A percentile compares a stretch with the other conserved stretches of the same genome.
Conservation (phyloP, 192 early-diverging fungal genomes). For the Pecoramyces ruminantium region DNA sequence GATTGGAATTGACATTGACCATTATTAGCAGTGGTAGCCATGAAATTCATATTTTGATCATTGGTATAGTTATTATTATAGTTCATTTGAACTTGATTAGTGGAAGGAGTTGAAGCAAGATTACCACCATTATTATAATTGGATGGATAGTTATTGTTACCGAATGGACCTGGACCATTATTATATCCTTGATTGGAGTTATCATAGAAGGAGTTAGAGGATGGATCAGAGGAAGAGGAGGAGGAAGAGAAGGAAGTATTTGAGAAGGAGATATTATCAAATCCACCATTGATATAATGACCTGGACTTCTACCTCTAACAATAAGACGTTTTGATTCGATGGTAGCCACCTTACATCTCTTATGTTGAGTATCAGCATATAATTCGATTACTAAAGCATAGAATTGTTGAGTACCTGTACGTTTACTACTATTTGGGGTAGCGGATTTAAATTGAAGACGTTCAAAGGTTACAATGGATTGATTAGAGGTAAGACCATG, state of each 20-base stretch:
- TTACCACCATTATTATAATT: too few relatives aligned
- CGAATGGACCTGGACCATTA: too few relatives aligned
- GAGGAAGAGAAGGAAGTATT: too few relatives aligned
- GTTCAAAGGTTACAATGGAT: constrained; percentile 55
- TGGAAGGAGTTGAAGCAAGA: not conserved
- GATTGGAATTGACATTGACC: too few relatives aligned
- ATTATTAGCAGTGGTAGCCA: not conserved
- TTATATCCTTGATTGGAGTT: too few relatives aligned
- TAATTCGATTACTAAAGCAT: constrained; percentile 60
- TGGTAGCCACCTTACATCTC: constrained; percentile 37
- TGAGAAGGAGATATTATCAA: not conserved
- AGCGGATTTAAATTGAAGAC: constrained; percentile 94
- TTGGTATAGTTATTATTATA: not conserved
- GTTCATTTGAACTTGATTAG: not conserved
- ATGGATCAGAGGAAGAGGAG: too few relatives aligned
- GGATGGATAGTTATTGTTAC: too few relatives aligned
- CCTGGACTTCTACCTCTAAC: constrained; percentile 86
- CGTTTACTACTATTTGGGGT: constrained; percentile 89
- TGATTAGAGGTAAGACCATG: not conserved
- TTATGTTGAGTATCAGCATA: constrained; percentile 37
- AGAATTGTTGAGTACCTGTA: constrained; percentile 84
- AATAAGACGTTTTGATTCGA: constrained; percentile 64
- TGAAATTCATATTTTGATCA: not conserved
- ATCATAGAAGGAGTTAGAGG: too few relatives aligned
- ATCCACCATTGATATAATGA: constrained; percentile 56